Evolutionary conservation across 31 red algal genomes (phyloP), one percentile per base, ranked within the genome.

Genomic region (Asparagopsis taxiformis): DNA sequence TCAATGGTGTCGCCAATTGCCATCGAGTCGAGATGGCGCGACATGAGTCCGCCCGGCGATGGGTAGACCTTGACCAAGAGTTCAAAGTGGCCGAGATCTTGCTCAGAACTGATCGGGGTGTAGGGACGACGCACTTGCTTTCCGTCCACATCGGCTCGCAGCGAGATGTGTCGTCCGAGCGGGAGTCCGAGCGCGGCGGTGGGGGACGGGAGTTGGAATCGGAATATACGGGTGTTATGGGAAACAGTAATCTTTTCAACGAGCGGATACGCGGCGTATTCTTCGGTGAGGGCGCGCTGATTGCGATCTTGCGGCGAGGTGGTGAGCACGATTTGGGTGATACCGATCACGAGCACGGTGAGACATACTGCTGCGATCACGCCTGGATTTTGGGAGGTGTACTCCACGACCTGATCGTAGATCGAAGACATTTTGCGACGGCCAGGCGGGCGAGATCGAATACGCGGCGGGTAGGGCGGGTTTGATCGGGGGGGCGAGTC

Each of bases 41-140:
- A 84, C 90, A 98, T 93, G 16, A 52, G 51, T 23, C 95, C 95
- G 62, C 65, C 54, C 15, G 94, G 89, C 48, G 25, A 55, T 6
- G 90, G 79, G 52, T 98, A 98, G 9, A 98, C 66, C 68, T 98
- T 98, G 62, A 98, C 79, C 0, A 93, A 52, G 31, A 98, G 53
- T 30, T 93, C 84, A 65, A 98, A 98, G 56, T 87, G 70, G 20
- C 95, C 95, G 8, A 33, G 13, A 6, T 44, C 34, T 19, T 57
- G 48, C 4, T 67, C 52, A 1, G 73, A 39, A 20, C 76, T 85
- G n/a, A 88, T 87, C 17, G 95, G 95, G 4, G 95, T 98, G 70
- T 98, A 98, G 31, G 80, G 84, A 23, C 95, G 77, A 0, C 65
- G 60, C 6, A 93, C 68, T 31, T 89, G 84, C n/a, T 72, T 53